A percentile compares a stretch with the other conserved stretches of the same genome.
phyloP scores from a whole-genome alignment of 331 rosid genomes.

The Cydonia oblonga region DNA sequence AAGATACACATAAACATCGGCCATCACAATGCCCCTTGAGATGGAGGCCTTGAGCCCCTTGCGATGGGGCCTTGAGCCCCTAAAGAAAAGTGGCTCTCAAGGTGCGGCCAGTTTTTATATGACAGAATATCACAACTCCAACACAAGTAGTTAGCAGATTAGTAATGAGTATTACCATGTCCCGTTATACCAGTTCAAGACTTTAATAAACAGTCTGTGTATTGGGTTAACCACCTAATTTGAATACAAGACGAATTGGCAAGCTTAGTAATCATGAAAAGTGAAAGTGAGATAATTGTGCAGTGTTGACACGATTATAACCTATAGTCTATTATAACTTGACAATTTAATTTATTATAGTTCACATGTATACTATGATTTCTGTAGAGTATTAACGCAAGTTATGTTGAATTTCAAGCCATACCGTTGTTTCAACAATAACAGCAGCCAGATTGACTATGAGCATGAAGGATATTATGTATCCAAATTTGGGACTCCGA shows the following conservation, averaged over 20 bases:
- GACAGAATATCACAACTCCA: neutral
- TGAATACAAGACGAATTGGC: neutral
- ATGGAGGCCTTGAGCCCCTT: neutral
- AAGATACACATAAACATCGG: neutral
- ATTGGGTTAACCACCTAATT: neutral
- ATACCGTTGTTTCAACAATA: slow-evolving; percentile 88
- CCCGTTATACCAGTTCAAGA: neutral
- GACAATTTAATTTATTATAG: neutral
- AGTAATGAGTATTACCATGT: neutral
- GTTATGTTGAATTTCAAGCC: slow-evolving; percentile 20
- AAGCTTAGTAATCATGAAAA: neutral
- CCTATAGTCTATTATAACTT: neutral
- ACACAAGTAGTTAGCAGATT: neutral
- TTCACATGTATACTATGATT: neutral
- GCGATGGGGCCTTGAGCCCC: neutral
- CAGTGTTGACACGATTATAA: neutral
- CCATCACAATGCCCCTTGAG: neutral
- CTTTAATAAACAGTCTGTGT: neutral
- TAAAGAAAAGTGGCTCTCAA: neutral
- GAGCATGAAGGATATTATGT: slow-evolving; percentile 69
- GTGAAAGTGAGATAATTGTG: neutral
- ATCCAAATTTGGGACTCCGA: slow-evolving; percentile 71
- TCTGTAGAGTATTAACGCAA: slow-evolving; percentile 1
- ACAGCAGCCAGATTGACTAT: slow-evolving; percentile 67
- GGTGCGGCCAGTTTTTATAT: neutral